Evolutionary conservation across 2,329 filamentous ascomycete species (phyloP), one percentile per base, ranked within the genome.

Genomic region (Colletotrichum graminicola): DNA sequence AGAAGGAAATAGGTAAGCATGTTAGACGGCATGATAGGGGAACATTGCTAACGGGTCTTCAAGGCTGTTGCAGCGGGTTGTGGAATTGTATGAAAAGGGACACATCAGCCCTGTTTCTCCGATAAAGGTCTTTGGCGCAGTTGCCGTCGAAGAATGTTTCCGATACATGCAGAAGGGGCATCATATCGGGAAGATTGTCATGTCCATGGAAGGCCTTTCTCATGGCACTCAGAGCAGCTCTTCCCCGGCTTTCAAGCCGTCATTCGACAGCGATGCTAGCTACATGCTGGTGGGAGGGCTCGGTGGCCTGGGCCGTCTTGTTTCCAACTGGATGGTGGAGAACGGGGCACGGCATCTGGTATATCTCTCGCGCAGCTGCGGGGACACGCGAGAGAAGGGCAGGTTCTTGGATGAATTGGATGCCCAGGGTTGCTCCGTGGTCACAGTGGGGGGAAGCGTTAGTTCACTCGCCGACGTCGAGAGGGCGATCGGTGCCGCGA

Each of bases 151-250:
- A n/a, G 77, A 82, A 14, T 82, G 82, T 0, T 83, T 85, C 72
- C 75, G 80, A 1, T 75, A 79, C 32, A 80, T 85, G 79, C 82
- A 83, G 51, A 76, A 76, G 5, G 82, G 82, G 0, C 75, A 75
- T 51, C 82, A 84, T 59, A 79, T 83, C 49, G 84, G 83, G 0
- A 84, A 84, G 57, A 80, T 84, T 14, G 77, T 83, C 10, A 36
- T 80, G 71, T 56, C 71, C 71, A 56, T 67, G 52, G 41, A 73
- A 62, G 14, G 56, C 4, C 23, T 59, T 11, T 39, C 2, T 11
- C 1, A 18, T 1, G 10, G 5, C 11, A 4, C 60, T 56, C 29
- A 5, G 36, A n/a, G 16, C 23, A 10, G 16, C 10, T 4, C 5
- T 3, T 32, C 34, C 8, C 14, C 47, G 5, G 55, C 21, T 3